Base-by-base conservation (phyloP, 202 grass and related monocot species). In the Schoenoplectus tabernaemontani region DNA sequence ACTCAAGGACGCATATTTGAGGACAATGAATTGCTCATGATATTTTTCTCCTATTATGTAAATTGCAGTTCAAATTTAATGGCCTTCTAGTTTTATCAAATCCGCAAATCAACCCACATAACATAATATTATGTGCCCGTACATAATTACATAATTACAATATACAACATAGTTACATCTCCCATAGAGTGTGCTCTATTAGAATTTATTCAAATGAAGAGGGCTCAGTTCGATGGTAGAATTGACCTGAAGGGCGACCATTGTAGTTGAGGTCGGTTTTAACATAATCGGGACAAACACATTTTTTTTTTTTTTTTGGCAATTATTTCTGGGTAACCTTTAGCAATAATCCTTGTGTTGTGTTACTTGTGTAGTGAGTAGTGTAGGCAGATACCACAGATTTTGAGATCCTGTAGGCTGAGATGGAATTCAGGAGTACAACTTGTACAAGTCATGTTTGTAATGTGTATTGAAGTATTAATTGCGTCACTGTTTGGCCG, bases 171-270 rank as follows among this genome's bases (percentile, higher is more conserved):
- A 19, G n/a, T 56, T 56, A 51, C 47, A 30, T 60, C 58, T 28
- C 22, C 9, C 9, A 28, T 12, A 23, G 58, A 30, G 4, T 12
- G 20, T 28, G 9, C 58, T 30, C 4, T 28, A 28, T 28, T 28
- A 60, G 20, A 39, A 19, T 9, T 39, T 42, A 89, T 6, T 77
- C 6, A 44, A 93, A 91, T 47, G 84, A 63, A 4, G 63, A 67
- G 28, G 74, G 67, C 67, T 87, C 15, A n/a, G 82, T 78, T 12
- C 75, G 10, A 9, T 77, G 15, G 38, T 84, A 90, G 48, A 83
- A 87, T 1, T 63, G 68, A 24, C 86, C 91, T 9, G 91, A 86
- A 54, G 71, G 57, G 7, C 84, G 59, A 57, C 84, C 88, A 23
- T 82, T 77, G 1, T 0, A 43, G 44, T 82, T 86, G 15, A 86